phyloP scores from a whole-genome alignment of 2,329 filamentous ascomycete genomes.

The Aspergillus aculeatus region DNA sequence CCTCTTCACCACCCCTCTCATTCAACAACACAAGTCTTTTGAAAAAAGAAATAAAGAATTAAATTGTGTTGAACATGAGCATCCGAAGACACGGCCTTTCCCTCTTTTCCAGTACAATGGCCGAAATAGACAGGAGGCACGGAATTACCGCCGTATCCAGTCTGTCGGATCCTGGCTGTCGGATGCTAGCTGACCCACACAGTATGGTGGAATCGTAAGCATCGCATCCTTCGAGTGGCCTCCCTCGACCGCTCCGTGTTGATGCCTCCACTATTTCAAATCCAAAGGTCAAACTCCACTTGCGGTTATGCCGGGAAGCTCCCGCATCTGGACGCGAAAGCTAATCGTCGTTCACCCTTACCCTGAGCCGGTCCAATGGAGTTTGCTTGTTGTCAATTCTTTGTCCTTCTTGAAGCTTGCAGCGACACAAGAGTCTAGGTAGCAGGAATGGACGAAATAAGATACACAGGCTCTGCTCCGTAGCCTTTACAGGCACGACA shows the following conservation, averaged over 20 bases:
- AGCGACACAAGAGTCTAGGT: not conserved
- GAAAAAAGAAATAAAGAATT: too few species aligned
- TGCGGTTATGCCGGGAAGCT: slow-evolving; percentile 4
- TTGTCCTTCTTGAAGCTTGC: not conserved
- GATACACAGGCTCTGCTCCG: not conserved
- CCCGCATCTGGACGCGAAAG: slow-evolving; percentile 1
- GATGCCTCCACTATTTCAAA: slow-evolving; percentile 3
- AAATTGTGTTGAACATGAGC: too few species aligned
- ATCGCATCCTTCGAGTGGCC: slow-evolving; percentile 15
- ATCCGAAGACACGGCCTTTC: not conserved
- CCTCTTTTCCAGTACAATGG: not conserved
- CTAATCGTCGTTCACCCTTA: not conserved
- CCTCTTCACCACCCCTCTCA: not conserved
- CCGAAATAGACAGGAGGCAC: slow-evolving; percentile 1
- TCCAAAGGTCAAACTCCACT: slow-evolving; percentile 6
- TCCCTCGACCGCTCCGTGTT: slow-evolving; percentile 7
- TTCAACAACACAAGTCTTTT: too few species aligned
- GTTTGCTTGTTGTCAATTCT: not conserved
- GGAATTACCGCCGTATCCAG: slow-evolving; percentile 21
- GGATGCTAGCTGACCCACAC: slow-evolving; percentile 21
- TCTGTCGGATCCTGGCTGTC: slow-evolving; percentile 24
- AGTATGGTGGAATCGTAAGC: slow-evolving; percentile 17
- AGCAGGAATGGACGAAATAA: not conserved
- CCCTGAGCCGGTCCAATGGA: not conserved
- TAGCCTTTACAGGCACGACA: too few species aligned